Evolutionary conservation across 2,329 filamentous ascomycete species (phyloP), one percentile per base, ranked within the genome.

Genomic region (Arachnomyces sp.): DNA sequence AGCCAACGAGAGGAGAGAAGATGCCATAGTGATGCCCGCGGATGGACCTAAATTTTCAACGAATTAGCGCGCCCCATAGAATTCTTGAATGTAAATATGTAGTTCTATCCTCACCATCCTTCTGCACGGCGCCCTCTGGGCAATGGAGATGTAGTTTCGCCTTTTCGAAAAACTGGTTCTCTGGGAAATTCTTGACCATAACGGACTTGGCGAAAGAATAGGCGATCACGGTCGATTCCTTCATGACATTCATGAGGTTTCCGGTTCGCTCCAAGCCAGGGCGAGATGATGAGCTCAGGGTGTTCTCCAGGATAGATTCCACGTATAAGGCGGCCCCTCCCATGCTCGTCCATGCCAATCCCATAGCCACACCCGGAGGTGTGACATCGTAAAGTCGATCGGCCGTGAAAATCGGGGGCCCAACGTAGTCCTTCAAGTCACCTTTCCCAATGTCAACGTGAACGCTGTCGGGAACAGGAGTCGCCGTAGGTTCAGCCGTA

Each of bases 11-110:
- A 98, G 71, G 53, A 98, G 66, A 43, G 84, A 88, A 5, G 88
- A 94, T n/a, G 92, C 84, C 92, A 98, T 98, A 5, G 92, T 98
- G 56, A 98, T 92, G 59, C 92, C 92, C 14, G 92, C 92, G 35
- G 83, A 89, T 3, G 85, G 85, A 0, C 84, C 66, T 70, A 38
- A 38, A 36, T 32, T 30, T 39, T 32, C 25, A 20, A 34, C 42
- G 36, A 31, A 40, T 52, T 44, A 51, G 42, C 18, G 14, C 29
- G 39, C 34, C 35, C 17, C 5, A 20, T 31, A 42, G 28, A 41
- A 12, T 34, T 42, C 28, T 11, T 25, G 38, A 41, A n/a, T 2
- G 8, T 36, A n/a, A 14, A 28, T 47, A 39, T 34, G 28, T 28
- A n/a, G 30, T n/a, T 31, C 17, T 31, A 31, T 25, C 28, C 64